Evolutionary conservation across 2,329 filamentous ascomycete species (phyloP).

Genomic region (Camillea tinctor): DNA sequence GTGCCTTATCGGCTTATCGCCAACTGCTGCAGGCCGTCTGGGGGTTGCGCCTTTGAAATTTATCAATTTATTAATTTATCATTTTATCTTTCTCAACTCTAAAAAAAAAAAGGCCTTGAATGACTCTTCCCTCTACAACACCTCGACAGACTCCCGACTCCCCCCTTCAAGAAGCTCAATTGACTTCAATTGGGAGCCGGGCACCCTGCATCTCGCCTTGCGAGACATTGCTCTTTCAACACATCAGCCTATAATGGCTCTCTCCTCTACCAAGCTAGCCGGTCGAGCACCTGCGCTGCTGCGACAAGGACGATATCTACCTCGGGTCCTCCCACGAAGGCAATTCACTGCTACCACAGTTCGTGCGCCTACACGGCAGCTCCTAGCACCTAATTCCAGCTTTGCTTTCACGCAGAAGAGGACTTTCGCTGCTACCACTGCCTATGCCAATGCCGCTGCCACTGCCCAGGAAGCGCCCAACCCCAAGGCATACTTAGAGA

Average conservation of each 20-base stretch:
- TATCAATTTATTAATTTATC: slow-evolving; percentile 15
- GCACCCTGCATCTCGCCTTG: slow-evolving; percentile 27
- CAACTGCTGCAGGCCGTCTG: slow-evolving; percentile 11
- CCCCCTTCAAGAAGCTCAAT: slow-evolving; percentile 25
- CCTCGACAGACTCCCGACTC: slow-evolving; percentile 9
- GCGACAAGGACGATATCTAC: slow-evolving; percentile 52
- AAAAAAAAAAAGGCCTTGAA: slow-evolving; percentile 1
- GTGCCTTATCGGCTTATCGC: slow-evolving; percentile 21
- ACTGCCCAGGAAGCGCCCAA: slow-evolving; percentile 70
- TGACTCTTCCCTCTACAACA: background rate
- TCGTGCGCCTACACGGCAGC: slow-evolving; percentile 34
- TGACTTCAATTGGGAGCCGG: slow-evolving; percentile 31
- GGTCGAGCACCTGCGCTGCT: slow-evolving; percentile 58
- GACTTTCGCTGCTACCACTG: slow-evolving; percentile 46
- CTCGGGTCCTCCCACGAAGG: slow-evolving; percentile 43
- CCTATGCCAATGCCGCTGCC: slow-evolving; percentile 37
- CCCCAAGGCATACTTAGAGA: slow-evolving; percentile 83
- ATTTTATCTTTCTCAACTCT: slow-evolving; percentile 15
- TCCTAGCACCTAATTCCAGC: slow-evolving; percentile 36
- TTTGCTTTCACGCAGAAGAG: slow-evolving; percentile 42
- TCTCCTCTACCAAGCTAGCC: slow-evolving; percentile 43
- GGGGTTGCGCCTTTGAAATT: background rate
- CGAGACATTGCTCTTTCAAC: slow-evolving; percentile 22
- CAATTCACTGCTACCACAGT: slow-evolving; percentile 40
- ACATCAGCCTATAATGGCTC: slow-evolving; percentile 26